Evolutionary conservation across 1,284 basidiomycete species (phyloP), one percentile per base, ranked within the genome.

Genomic region (Apiotrichum akiyoshidainum): DNA sequence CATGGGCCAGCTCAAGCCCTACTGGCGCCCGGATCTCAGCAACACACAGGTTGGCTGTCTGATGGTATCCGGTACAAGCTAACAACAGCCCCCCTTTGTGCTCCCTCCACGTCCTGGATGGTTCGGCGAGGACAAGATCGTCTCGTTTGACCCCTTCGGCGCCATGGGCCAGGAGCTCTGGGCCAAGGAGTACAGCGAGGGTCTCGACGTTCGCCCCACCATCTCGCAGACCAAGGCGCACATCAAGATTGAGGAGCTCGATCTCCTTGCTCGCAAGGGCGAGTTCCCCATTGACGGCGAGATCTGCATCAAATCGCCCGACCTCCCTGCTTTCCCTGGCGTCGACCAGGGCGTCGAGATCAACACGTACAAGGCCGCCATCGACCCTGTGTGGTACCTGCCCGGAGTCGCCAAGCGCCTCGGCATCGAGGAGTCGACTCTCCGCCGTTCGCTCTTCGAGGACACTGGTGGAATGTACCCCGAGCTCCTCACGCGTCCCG

Each of bases 381-480:
- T 93, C 11, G 91, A 93, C 71, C 91, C 90, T 0, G 92, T 96
- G 13, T 97, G 94, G 94, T 92, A 88, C 75, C 80, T 98, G 0
- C 94, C 95, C 41, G 92, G 93, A n/a, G 86, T 95, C 0, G 91
- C 92, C 1, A 86, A 90, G 66, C 82, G 92, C 34, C 90, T 95
- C 69, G 88, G 86, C 44, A 92, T 95, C 52, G 88, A 90, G 0
- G 95, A 98, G 76, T 84, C 82, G 12, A 79, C 91, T 1, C 83
- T 98, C 11, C 86, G 94, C 37, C 83, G 94, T 21, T 89, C 91
- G 0, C 81, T 98, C 35, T 98, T 97, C 67, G 64, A 63, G 74
- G 93, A 97, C 60, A 81, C 80, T 0, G 92, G 92, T 68, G 93
- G 92, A 70, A 94, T 94, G 88, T 95, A 96, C 76, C 93, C 93